Evolutionary conservation across 768 basidiomycete genomes (phyloP), one percentile per base, ranked within the genome.

Genomic region (Auricularia sp.): DNA sequence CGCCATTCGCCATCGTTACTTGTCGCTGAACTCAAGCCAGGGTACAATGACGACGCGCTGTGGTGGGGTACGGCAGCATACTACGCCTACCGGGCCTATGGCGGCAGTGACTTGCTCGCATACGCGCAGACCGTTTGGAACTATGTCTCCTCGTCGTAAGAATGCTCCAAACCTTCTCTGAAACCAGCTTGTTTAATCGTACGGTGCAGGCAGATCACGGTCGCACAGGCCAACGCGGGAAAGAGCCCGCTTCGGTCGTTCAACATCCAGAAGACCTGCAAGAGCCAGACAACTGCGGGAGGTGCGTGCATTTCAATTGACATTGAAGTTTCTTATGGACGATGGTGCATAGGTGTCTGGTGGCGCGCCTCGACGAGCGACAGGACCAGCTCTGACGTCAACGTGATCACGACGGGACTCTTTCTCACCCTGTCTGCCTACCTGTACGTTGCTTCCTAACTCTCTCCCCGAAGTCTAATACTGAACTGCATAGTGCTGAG

Each of bases 21-120:
- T 47, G 44, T 47, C 53, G 53, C 8, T 54, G n/a, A n/a, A n/a
- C 18, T 54, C 53, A n/a, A 12, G 10, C 11, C 29, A 54, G 53
- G 23, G 8, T 59, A 59, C 34, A 59, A 59, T 18, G 56, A 59
- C 56, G 56, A 59, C 34, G 56, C 56, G 56, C 4, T 59, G 56
- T 84, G 82, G 83, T 83, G 82, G 82, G 83, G 80, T 2, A 78
- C 76, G 64, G 78, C 81, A n/a, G 79, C 81, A 0, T 69, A 80
- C 56, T 82, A 83, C 62, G 81, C 76, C 7, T 79, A 80, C 67
- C 75, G 79, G 62, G 79, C 79, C 2, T 84, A 83, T 62, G 72
- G 71, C n/a, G 78, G 82, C 65, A 64, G 69, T 3, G 77, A 73
- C 42, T 70, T 82, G 12, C 67, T 82, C 54, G 72, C 73, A 1